Base-by-base conservation (phyloP, 1,284 basidiomycete species). In the Microbotryomycetes sp. region DNA sequence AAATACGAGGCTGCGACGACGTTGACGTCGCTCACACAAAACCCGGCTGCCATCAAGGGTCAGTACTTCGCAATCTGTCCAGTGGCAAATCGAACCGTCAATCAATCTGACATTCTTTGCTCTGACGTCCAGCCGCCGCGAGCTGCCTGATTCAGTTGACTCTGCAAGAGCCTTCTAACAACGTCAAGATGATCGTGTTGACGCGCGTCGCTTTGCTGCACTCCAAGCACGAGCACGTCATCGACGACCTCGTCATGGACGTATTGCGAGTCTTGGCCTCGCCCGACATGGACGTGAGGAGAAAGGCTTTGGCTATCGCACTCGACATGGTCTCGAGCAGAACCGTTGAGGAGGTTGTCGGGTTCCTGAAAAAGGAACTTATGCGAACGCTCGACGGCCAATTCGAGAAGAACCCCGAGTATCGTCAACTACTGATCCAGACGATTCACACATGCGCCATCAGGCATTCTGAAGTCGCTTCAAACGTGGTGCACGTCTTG, bases 1-100 rank as follows among this genome's bases (percentile, higher is more conserved):
- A 97, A 97, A 76, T 98, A 98, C 73, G 94, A 98, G 75, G 93
- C 96, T 9, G 94, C 96, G 1, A 92, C 89, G 6, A 97, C 91
- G 3, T 82, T 99, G 53, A 97, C 94, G 0, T 87, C 89, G 2
- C 81, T 99, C 52, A 97, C 94, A 0, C 91, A 96, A 77, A 97
- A 96, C 75, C 87, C 93, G 3, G 90, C 91, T 23, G 94, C 96
- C 23, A 85, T 98, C 68, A 97, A 97, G 81, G 89, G 89, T 89
- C 45, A 57, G 72, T 62, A n/a, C 63, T 6, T 21, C 41, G 26
- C 21, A 48, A 2, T 13, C 11, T 48, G 13, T 26, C 21, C 3
- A 21, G n/a, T 45, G 13, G n/a, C n/a, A 11, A 11, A 45, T 26
- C 13, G 26, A 9, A n/a, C 16, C 4, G 18, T 48, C 46, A 48